Percentiles rank a stretch among this genome's conserved stretches.
These are phyloP conservation scores for Calophaca sinica DNA, from an alignment of 306 rosid genomes.

Conservation along the genomic window DNA sequence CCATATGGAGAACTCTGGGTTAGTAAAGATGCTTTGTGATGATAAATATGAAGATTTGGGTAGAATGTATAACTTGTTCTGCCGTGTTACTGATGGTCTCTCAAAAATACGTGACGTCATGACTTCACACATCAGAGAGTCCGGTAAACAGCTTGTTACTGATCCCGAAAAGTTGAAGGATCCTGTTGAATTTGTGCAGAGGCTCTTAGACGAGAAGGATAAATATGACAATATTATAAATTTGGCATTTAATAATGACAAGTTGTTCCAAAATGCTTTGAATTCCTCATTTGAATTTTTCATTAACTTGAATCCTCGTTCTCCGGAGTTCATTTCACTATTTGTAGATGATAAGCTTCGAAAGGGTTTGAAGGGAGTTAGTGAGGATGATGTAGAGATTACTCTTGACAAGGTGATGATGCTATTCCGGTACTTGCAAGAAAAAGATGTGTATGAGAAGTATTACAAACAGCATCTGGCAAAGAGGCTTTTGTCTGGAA, in stretches of 20 bases:
- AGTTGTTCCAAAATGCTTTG: constrained; percentile 77
- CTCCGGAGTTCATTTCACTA: constrained; percentile 85
- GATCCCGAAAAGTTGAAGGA: constrained; percentile 88
- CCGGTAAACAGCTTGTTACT: constrained; percentile 79
- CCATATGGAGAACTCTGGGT: constrained; percentile 83
- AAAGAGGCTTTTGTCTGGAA: constrained; percentile 84
- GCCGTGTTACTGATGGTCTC: constrained; percentile 72
- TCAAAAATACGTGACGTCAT: constrained; percentile 70
- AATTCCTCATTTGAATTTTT: constrained; percentile 79
- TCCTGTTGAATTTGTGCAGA: constrained; percentile 82
- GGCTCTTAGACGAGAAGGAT: constrained; percentile 79
- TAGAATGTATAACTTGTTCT: constrained; percentile 79
- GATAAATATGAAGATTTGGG: constrained; percentile 80
- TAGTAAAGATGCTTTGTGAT: constrained; percentile 80
- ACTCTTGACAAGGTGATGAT: constrained; percentile 89
- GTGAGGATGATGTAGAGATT: constrained; percentile 78
- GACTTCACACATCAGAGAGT: constrained; percentile 77
- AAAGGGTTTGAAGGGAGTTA: constrained; percentile 79
- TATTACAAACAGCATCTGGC: constrained; percentile 90
- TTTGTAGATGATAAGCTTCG: constrained; percentile 85
- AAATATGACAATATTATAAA: constrained; percentile 72
- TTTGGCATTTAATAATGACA: constrained; percentile 70
- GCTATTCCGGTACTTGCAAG: constrained; percentile 81
- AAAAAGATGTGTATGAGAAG: constrained; percentile 83
- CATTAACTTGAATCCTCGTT: constrained; percentile 74